Evolutionary conservation across 2,329 filamentous ascomycete genomes (phyloP), one percentile per base, ranked within the genome.

Genomic region (Xylaria multiplex): DNA sequence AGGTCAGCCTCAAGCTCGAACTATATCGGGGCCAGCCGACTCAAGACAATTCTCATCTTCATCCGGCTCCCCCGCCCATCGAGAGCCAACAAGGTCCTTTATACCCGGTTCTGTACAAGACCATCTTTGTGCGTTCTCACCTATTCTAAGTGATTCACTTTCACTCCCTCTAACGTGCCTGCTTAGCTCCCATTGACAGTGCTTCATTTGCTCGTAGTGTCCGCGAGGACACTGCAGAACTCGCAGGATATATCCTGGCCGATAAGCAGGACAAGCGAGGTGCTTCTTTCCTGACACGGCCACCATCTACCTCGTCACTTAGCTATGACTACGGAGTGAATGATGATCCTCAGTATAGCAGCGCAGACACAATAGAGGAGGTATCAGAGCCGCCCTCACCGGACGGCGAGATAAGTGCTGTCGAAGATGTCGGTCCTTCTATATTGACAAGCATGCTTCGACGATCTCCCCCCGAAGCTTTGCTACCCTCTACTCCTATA

Each of bases 201-300:
- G 86, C 88, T 19, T 88, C 92, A 72, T 92, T 92, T 78, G 91
- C 92, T 40, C 88, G 90, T 65, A 91, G 89, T 70, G 91, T 97
- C 46, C 90, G 93, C 69, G 90, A 96, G 79, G 91, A 96, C 76
- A 96, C 93, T 2, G 92, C 93, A 58, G 93, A 97, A 79, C 84
- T 97, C 63, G 93, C 93, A 49, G 93, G 88, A 19, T 93, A 94
- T 76, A 90, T 93, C 56, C 85, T 97, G 32, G 90, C 90, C 45
- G 88, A 91, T 72, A 84, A 85, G 72, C 80, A 83, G 64, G 77
- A 80, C 64, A 77, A 77, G 37, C 80, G 78, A 49, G 81, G 77
- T 66, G 79, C 82, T 4, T 80, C 81, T 9, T 84, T 88, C 65
- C 78, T 87, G 50, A 71, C 72, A 40, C 79, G 77, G 53, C 76